phyloP scores from a whole-genome alignment of 495 filamentous ascomycete species.

The Daldinia decipiens region DNA sequence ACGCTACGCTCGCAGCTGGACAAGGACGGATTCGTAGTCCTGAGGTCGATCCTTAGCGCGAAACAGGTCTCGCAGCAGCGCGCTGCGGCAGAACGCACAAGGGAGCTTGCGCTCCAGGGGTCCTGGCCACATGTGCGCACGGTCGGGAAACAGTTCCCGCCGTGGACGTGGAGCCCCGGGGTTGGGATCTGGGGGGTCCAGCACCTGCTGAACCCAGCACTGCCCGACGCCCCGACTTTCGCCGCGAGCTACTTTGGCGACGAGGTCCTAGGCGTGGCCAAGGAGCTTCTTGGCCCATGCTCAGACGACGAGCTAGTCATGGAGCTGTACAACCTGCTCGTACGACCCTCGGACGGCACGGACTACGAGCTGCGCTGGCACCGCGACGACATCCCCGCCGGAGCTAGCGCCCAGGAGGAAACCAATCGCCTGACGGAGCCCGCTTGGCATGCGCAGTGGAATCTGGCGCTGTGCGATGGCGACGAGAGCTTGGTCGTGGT shows the following conservation, averaged over 20 bases:
- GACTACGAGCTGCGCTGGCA: slow-evolving; percentile 81
- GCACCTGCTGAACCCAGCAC: slow-evolving; percentile 78
- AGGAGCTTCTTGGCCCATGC: slow-evolving; percentile 61
- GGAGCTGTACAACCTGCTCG: slow-evolving; percentile 84
- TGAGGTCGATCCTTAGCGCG: slow-evolving; percentile 51
- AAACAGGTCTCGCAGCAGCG: slow-evolving; percentile 57
- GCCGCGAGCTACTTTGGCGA: slow-evolving; percentile 72
- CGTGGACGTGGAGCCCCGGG: slow-evolving; percentile 65
- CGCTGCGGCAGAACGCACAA: slow-evolving; percentile 62
- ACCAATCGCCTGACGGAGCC: slow-evolving; percentile 57
- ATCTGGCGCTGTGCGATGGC: slow-evolving; percentile 70
- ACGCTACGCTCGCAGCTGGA: slow-evolving; percentile 46
- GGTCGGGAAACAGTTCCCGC: slow-evolving; percentile 86
- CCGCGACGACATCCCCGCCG: slow-evolving; percentile 75
- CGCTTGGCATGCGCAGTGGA: slow-evolving; percentile 80
- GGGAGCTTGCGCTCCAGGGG: slow-evolving; percentile 66
- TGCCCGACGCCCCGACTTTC: slow-evolving; percentile 66
- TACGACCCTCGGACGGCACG: slow-evolving; percentile 64
- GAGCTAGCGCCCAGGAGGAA: slow-evolving; percentile 64
- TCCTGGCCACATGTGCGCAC: slow-evolving; percentile 82
- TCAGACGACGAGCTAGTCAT: slow-evolving; percentile 65
- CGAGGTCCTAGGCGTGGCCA: slow-evolving; percentile 64
- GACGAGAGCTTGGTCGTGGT: slow-evolving; percentile 75
- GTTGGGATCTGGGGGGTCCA: slow-evolving; percentile 87
- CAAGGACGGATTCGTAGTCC: slow-evolving; percentile 50